Evolutionary conservation across 2,329 filamentous ascomycete species (phyloP).

Genomic region (Cladosporium sp.): DNA sequence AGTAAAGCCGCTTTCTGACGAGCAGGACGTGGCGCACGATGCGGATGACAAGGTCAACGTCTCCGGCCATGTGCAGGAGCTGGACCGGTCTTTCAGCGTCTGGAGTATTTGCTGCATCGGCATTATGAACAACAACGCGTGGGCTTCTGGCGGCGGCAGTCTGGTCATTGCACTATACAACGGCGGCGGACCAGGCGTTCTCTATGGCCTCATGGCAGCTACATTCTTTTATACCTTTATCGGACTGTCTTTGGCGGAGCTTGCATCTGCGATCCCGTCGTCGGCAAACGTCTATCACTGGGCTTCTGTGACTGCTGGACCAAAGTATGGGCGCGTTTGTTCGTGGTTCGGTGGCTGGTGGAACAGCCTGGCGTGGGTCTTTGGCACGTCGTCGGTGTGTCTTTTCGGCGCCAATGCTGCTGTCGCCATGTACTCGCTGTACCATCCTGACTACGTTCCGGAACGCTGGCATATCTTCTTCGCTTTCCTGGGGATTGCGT

Average conservation of each 20-base stretch:
- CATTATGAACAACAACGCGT: conserved; percentile 40
- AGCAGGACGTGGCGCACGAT: not conserved
- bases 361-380: conserved; percentile 56
- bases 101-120: conserved; percentile 51
- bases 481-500: conserved; percentile 51
- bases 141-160: conserved; percentile 31
- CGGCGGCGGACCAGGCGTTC: conserved; percentile 49
- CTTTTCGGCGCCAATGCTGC: conserved; percentile 50
- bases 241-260: conserved; percentile 54
- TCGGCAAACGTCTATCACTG: conserved; percentile 54
- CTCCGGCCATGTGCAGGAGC: conserved; percentile 55
- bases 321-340: conserved; percentile 48
- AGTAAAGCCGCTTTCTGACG: not conserved
- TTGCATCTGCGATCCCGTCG: conserved; percentile 44
- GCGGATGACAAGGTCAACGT: conserved; percentile 47
- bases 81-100: conserved; percentile 54
- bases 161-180: conserved; percentile 41
- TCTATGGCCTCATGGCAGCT: conserved; percentile 52
- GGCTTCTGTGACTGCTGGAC: conserved; percentile 53
- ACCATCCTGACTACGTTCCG: conserved; percentile 49
- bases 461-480: conserved; percentile 56
- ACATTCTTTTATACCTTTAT: conserved; percentile 56
- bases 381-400: conserved; percentile 47
- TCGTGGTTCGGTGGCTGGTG: conserved; percentile 55
- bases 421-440: conserved; percentile 53